Evolutionary conservation across 768 basidiomycete genomes (phyloP), one percentile per base, ranked within the genome.

Genomic region (Phlebiopsis gigantea): DNA sequence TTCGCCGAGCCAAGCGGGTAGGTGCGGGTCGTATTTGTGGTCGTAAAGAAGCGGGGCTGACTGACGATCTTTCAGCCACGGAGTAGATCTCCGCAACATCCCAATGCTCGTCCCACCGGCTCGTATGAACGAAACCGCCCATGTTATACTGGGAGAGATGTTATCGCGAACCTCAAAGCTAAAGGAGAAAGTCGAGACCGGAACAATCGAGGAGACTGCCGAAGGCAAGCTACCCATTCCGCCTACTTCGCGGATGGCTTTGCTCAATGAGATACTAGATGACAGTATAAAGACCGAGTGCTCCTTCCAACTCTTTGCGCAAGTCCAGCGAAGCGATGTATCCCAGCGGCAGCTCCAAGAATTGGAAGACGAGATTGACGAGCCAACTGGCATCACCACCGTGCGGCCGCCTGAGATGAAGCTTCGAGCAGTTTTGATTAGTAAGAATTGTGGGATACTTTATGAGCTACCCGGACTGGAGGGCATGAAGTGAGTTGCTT

Each of bases 361-460:
- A 46, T 69, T 90, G 1, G 90, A 93, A 66, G 77, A 80, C 26
- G 90, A 93, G 65, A 75, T 87, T 10, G 82, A 87, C 57, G 78
- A 78, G 21, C 90, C 90, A 7, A 88, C 88, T 0, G 90, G 90
- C 1, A 77, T 83, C 57, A 75, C 79, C 66, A 89, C 86, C 0
- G 73, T 79, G 7, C 65, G 69, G 2, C 68, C 80, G 0, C 87
- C 88, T 2, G 79, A 78, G 30, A 67, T 90, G 53, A 73, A 73
- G 2, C 65, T 91, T 44, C 80, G 79, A 50, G 88, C 83, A 8
- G 72, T 94, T 6, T 66, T 93, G 0, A 65, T 94, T 46, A 94
- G 93, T 67, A 81, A 80, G 63, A 81, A 89, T 58, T 96, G 93
- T 65, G 93, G 90, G 2, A 70, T 93, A 39, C 69, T 92, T 39